Evolutionary conservation across 306 rosid species (phyloP).

Genomic region (Myrica gale): DNA sequence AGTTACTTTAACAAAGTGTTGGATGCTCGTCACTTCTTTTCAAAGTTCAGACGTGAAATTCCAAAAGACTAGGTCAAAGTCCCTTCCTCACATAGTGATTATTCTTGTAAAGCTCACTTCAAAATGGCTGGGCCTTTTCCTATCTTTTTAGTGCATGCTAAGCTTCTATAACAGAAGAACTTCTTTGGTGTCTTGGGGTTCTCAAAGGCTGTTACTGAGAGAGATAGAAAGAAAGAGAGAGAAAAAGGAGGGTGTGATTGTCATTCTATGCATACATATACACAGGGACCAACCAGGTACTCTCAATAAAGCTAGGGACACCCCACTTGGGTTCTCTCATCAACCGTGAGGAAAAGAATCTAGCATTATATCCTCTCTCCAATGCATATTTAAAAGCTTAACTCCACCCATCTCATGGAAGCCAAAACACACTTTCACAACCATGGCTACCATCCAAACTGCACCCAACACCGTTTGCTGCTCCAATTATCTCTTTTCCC

Average conservation of each 20-base stretch:
- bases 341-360: constrained; percentile 26
- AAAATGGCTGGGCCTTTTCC: constrained; percentile 33
- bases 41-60: constrained; percentile 41
- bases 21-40: constrained; percentile 68
- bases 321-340: constrained; percentile 30
- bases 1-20: constrained; percentile 48
- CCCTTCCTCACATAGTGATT: constrained; percentile 35
- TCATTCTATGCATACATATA: constrained; percentile 18
- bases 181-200: constrained; percentile 31
- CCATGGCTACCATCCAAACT: constrained; percentile 36
- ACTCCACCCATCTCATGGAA: constrained; percentile 33
- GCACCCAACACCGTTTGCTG: constrained; percentile 38
- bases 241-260: constrained; percentile 9
- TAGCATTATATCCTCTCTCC: constrained; percentile 40
- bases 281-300: constrained; percentile 31
- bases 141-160: constrained; percentile 24
- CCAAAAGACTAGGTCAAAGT: constrained; percentile 52
- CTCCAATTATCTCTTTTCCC: constrained; percentile 58
- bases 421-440: constrained; percentile 34
- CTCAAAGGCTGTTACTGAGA: constrained; percentile 15
- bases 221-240: background rate
- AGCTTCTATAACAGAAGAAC: constrained; percentile 23
- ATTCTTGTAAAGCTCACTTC: constrained; percentile 35
- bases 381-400: constrained; percentile 54
- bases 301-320: constrained; percentile 42